Percentiles rank a stretch among this genome's conserved stretches.
These are phyloP conservation scores for Aspergillus pseudonomiae DNA, from an alignment of 2,329 filamentous ascomycete species.

Conservation along the genomic window DNA sequence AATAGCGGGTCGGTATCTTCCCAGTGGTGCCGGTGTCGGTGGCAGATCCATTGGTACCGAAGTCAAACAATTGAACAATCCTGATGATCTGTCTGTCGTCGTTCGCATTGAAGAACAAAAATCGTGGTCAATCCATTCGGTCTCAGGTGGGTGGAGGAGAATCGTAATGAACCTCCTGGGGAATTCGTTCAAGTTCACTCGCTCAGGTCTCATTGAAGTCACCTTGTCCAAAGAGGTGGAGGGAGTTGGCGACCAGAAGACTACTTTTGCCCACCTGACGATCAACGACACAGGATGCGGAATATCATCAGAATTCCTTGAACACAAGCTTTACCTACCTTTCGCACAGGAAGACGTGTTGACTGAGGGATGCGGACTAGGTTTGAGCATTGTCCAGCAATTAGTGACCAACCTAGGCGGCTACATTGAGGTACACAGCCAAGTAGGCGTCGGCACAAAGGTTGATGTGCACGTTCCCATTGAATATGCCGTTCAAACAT, in stretches of 20 bases:
- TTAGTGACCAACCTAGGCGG: constrained; percentile 62
- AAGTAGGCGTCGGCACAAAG: constrained; percentile 31
- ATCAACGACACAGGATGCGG: constrained; percentile 66
- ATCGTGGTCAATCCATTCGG: constrained; percentile 34
- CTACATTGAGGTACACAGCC: constrained; percentile 56
- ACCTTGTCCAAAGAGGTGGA: constrained; percentile 23
- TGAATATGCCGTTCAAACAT: constrained; percentile 7
- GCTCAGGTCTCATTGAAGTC: constrained; percentile 36
- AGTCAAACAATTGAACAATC: not conserved
- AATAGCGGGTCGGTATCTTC: constrained; percentile 14
- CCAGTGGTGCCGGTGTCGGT: constrained; percentile 13
- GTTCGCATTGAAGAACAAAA: constrained; percentile 31
- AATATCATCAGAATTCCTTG: constrained; percentile 62
- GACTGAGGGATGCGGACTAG: constrained; percentile 64
- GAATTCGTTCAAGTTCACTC: constrained; percentile 43
- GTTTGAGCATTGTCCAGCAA: constrained; percentile 62
- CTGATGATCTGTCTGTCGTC: constrained; percentile 29
- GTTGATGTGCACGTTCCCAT: constrained; percentile 34
- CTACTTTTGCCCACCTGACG: constrained; percentile 37
- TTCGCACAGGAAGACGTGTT: constrained; percentile 66
- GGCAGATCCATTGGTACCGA: constrained; percentile 8
- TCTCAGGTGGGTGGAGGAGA: constrained; percentile 35
- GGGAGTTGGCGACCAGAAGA: constrained; percentile 14
- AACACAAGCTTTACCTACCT: constrained; percentile 60
- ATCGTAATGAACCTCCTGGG: constrained; percentile 44